Evolutionary conservation across 495 filamentous ascomycete genomes (phyloP), one percentile per base, ranked within the genome.

Genomic region (Pyronema domesticum): DNA sequence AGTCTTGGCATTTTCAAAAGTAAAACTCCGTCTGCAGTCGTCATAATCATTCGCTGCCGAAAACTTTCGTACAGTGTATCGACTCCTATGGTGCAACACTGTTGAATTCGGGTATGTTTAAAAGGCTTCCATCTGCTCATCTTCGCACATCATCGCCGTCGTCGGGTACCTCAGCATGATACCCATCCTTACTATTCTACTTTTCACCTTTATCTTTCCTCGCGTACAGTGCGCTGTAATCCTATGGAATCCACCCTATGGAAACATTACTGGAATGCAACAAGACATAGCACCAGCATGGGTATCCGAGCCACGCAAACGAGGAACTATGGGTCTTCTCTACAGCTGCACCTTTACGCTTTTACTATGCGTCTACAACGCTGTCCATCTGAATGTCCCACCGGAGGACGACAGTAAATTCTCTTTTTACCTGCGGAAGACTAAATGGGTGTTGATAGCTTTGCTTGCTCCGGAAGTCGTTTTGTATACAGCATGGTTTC

Each of bases 291-390:
- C 49, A 9, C 50, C 54, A 9, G 8, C 45, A 7, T 62, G 60
- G 60, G 54, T 57, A 5, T 0, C 54, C 18, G 54, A 54, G 0
- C 55, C 58, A 14, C 13, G 1, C 0, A 57, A 14, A 30, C 54
- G 63, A 15, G 63, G 63, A 3, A 66, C 63, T 6, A 11, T 62
- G 7, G 57, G 51, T 6, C 53, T 65, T 17, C 11, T 65, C 3
- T 55, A 52, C 34, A 55, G 54, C 14, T 66, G 64, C 46, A 34
- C 57, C n/a, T 17, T 58, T 6, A 65, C 64, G 18, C 55, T 66
- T 1, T 7, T 58, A 1, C 49, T 66, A 13, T 66, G 63, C 48
- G 47, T 54, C 9, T 66, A 54, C 43, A 58, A 52, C 5, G 45
- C 53, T 15, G 34, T 58, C 18, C 56, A 58, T 19, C 56, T 47